These are phyloP conservation scores for Aspergillus affinis DNA, from an alignment of 495 filamentous ascomycete genomes.

Conservation along the genomic window DNA sequence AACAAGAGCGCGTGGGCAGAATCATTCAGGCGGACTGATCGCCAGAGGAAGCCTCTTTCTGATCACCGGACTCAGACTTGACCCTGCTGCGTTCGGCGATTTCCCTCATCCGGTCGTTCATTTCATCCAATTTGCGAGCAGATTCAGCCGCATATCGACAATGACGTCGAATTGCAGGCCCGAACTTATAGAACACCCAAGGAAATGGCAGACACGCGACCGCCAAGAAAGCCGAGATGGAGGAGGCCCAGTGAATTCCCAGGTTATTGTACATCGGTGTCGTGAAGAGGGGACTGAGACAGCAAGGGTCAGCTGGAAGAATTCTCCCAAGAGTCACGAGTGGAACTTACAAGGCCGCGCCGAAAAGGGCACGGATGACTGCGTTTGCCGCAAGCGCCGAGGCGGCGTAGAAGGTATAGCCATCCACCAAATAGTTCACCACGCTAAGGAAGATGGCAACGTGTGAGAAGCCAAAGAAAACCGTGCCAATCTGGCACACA, in stretches of 20 bases:
- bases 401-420: slow-evolving; percentile 50
- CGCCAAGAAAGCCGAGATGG: slow-evolving; percentile 65
- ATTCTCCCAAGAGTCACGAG: neutral
- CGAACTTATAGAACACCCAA: slow-evolving; percentile 66
- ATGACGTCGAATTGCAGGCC: slow-evolving; percentile 52
- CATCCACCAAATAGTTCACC: slow-evolving; percentile 65
- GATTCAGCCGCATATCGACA: slow-evolving; percentile 69
- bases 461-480: slow-evolving; percentile 47
- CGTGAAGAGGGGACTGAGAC: slow-evolving; percentile 60
- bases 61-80: neutral
- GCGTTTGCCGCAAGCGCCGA: slow-evolving; percentile 6
- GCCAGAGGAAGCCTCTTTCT: neutral
- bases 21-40: neutral
- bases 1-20: neutral
- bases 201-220: slow-evolving; percentile 68
- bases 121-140: neutral
- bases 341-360: slow-evolving; percentile 9
- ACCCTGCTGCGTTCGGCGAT: neutral
- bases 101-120: neutral
- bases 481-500: slow-evolving; percentile 46
- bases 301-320: neutral
- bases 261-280: slow-evolving; percentile 62
- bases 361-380: slow-evolving; percentile 8
- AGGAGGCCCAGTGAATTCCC: slow-evolving; percentile 69
- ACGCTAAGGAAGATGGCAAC: slow-evolving; percentile 25